Evolutionary conservation across 306 rosid species (phyloP).

Genomic region (Rosa multiflora): DNA sequence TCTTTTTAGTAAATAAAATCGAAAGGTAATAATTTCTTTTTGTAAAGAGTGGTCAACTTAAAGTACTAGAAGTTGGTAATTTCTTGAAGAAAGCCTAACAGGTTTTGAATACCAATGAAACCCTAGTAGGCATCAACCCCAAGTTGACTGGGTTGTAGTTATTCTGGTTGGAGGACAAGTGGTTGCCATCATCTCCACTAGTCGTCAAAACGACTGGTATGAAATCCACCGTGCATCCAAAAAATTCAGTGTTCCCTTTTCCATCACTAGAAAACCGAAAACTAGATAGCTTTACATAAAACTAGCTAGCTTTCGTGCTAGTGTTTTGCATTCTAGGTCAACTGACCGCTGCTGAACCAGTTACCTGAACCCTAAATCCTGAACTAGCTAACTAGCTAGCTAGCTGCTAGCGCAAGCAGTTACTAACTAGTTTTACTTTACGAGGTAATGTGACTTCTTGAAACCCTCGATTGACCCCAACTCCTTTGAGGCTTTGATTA

Average conservation of each 20-base stretch:
- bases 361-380: background rate
- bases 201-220: background rate
- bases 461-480: background rate
- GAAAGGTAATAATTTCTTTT: background rate
- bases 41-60: background rate
- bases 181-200: background rate
- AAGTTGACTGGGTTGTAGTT: background rate
- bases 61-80: background rate
- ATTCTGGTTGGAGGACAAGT: background rate
- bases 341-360: background rate
- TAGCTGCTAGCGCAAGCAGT: background rate
- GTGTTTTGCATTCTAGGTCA: background rate
- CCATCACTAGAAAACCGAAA: background rate
- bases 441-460: conserved; percentile 5
- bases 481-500: background rate
- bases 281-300: background rate
- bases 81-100: background rate
- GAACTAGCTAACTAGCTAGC: background rate
- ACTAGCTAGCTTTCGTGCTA: background rate
- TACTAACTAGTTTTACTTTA: background rate
- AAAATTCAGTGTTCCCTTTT: background rate
- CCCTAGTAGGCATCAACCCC: background rate
- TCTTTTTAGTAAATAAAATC: background rate
- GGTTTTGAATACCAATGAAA: background rate
- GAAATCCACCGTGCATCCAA: background rate